Percentiles rank a stretch among this genome's conserved stretches.
phyloP scores from a whole-genome alignment of 73 alveolate genomes.

The Paraurostyla sp. region DNA sequence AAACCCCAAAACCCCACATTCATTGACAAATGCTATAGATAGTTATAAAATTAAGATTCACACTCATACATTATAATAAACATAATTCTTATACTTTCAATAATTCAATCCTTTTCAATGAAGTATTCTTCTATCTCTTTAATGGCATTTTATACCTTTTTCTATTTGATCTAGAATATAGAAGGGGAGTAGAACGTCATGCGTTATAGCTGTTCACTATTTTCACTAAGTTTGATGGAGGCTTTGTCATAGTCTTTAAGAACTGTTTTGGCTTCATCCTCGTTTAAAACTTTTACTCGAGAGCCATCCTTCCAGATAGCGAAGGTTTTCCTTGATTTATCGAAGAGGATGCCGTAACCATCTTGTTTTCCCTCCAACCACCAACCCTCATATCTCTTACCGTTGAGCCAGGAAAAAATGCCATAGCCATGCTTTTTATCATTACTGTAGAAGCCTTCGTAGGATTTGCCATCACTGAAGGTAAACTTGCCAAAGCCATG shows the following conservation, averaged over 20 bases:
- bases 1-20: too few relatives aligned
- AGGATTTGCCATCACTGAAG: slow-evolving; percentile 63
- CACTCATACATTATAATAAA: too few relatives aligned
- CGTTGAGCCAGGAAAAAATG: slow-evolving; percentile 53
- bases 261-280: slow-evolving; percentile 31
- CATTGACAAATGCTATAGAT: too few relatives aligned
- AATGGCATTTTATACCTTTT: not conserved
- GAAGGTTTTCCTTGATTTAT: slow-evolving; percentile 17
- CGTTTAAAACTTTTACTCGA: not conserved
- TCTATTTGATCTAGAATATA: not conserved
- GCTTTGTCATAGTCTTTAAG: slow-evolving; percentile 7
- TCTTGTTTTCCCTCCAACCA: slow-evolving; percentile 55
- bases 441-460: slow-evolving; percentile 51
- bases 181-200: slow-evolving; percentile 39
- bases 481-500: slow-evolving; percentile 71
- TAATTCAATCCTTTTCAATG: too few relatives aligned
- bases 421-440: slow-evolving; percentile 76
- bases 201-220: not conserved
- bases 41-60: too few relatives aligned
- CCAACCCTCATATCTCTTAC: slow-evolving; percentile 63
- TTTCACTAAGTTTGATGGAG: not conserved
- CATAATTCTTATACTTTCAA: too few relatives aligned
- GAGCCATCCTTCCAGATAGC: slow-evolving; percentile 42
- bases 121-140: too few relatives aligned
- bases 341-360: slow-evolving; percentile 57